Percentiles rank a stretch among this genome's conserved stretches.
phyloP scores from a whole-genome alignment of 1,284 basidiomycete species.

The Cerioporus squamosus region DNA sequence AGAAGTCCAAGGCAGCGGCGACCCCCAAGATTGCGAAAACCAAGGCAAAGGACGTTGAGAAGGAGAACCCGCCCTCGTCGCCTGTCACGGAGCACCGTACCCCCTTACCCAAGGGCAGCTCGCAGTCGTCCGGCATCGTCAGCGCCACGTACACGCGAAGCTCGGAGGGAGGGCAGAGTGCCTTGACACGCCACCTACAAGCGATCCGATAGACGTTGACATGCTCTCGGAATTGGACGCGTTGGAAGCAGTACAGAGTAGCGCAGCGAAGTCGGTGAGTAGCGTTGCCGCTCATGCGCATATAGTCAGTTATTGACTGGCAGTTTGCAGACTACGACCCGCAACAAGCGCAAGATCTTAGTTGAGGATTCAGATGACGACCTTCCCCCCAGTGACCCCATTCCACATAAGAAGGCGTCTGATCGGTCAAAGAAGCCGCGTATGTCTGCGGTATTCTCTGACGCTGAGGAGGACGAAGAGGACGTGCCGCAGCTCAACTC shows the following conservation, averaged over 20 bases:
- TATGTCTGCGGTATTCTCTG: constrained; percentile 45
- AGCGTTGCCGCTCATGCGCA: not conserved
- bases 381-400: constrained; percentile 28
- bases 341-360: constrained; percentile 71
- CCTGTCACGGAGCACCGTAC: constrained; percentile 28
- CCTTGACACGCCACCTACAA: constrained; percentile 69
- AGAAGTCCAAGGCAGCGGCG: constrained; percentile 33
- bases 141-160: constrained; percentile 47
- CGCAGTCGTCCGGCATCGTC: constrained; percentile 31
- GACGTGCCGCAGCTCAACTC: constrained; percentile 41
- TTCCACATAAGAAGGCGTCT: constrained; percentile 26
- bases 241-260: constrained; percentile 30
- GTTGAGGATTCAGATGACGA: constrained; percentile 74
- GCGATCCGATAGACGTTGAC: constrained; percentile 76
- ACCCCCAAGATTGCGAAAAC: constrained; percentile 17
- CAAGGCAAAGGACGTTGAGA: constrained; percentile 17
- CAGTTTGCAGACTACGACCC: constrained; percentile 26
- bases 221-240: constrained; percentile 61
- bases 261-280: constrained; percentile 16
- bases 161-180: constrained; percentile 53
- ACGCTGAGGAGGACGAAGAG: constrained; percentile 53
- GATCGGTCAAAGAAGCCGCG: constrained; percentile 58
- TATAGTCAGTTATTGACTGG: not conserved
- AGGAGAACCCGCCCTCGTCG: constrained; percentile 27
- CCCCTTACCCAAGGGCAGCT: constrained; percentile 31